phyloP scores from a whole-genome alignment of 139 green algal species.

The Parachlorella kessleri region DNA sequence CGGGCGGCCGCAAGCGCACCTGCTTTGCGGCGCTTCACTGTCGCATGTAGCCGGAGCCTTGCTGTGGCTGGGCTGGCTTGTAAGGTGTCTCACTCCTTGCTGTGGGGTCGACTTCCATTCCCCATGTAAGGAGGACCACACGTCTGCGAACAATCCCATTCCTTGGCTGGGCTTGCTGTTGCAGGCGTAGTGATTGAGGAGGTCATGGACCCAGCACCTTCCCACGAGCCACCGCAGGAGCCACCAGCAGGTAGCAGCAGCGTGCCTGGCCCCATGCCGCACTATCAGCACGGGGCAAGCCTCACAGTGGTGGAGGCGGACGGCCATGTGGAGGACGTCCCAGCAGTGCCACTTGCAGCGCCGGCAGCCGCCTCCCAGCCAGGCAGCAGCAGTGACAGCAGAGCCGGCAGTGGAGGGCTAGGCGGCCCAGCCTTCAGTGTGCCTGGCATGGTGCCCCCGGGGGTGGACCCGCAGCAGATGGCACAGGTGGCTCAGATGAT shows the following conservation, averaged over 20 bases:
- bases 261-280: neutral
- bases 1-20: too few relatives aligned
- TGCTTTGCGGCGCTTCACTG: too few relatives aligned
- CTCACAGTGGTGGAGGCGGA: too few relatives aligned
- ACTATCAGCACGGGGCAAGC: too few relatives aligned
- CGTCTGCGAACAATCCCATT: too few relatives aligned
- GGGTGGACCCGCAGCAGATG: slow-evolving; percentile 2
- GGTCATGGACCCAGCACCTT: slow-evolving; percentile 10
- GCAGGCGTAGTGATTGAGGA: slow-evolving; percentile 28
- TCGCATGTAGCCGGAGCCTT: too few relatives aligned
- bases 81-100: too few relatives aligned
- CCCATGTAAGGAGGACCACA: too few relatives aligned
- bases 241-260: neutral
- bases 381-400: neutral
- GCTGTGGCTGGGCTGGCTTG: too few relatives aligned
- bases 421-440: neutral
- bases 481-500: slow-evolving; percentile 22
- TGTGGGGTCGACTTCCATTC: too few relatives aligned
- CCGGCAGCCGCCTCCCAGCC: neutral
- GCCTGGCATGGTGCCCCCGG: slow-evolving; percentile 5
- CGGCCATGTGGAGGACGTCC: too few relatives aligned
- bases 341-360: neutral
- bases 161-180: too few relatives aligned
- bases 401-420: neutral
- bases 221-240: neutral